Evolutionary conservation across 176 grass and related monocot species (phyloP), one percentile per base, ranked within the genome.

Genomic region (Eleusine coracana): DNA sequence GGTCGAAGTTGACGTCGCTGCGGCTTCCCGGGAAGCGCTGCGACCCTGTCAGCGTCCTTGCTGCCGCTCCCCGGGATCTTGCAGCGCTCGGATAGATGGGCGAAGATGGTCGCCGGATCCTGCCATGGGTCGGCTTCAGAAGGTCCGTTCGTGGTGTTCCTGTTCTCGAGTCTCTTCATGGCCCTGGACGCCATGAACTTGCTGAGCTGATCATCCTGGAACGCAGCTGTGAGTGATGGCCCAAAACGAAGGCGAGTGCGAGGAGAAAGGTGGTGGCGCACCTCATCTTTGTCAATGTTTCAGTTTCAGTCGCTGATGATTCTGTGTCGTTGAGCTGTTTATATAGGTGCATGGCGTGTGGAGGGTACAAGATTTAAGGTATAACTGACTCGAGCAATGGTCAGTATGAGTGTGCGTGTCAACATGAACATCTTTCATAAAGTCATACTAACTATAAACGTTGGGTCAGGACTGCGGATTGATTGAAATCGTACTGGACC

Each of bases 21-120:
- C 1, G 94, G 90, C 62, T 93, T 86, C n/a, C 94, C 86, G 10
- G 88, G 94, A 77, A 93, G 74, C 52, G 86, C 71, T 11, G 2
- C 7, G 23, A 97, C 85, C 88, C n/a, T 83, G 65, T 93, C 88
- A 5, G 76, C 88, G 46, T 71, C 86, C 91, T 52, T 91, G 71
- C 71, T 59, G 27, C 83, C 86, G 1, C 37, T 65, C 28, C 83
- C 45, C 52, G 79, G 54, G 51, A 3, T 28, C 20, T 54, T 5
- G 48, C 63, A 86, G 29, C 21, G 20, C 23, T 50, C 27, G 39
- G 69, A 55, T 7, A 91, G 70, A 37, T 75, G 2, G 0, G 56
- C 3, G 51, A 78, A 74, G 68, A 40, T 78, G 34, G 59, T 23
- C 25, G 25, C 25, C 1, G 70, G 78, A 7, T 67, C 75, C 4